Evolutionary conservation across 164 flowering plant genomes (phyloP), one percentile per base, ranked within the genome.

Genomic region (Magnolia kwangsiensis): DNA sequence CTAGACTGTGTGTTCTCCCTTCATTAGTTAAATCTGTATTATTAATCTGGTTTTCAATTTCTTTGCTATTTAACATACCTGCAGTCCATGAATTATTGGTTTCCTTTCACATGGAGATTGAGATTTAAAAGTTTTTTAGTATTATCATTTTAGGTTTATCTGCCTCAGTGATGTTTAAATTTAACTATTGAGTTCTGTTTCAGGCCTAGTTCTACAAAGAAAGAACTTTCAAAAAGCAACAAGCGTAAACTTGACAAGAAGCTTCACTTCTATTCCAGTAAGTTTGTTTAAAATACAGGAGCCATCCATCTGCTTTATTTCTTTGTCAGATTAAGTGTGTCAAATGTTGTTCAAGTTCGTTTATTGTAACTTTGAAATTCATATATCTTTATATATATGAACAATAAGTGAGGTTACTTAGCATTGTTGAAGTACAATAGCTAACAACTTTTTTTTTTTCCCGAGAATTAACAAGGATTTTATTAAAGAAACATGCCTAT

Each of bases 241-340:
- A 72, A 27, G n/a, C 77, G 75, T 7, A 90, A 85, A 76, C 84
- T 88, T 72, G 94, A 87, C 10, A 88, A 89, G 86, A 90, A 88
- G 79, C 72, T 87, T 69, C 76, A 85, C 61, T 90, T 90, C 73
- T 88, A 89, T 78, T 71, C 86, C 10, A 88, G 92, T 89, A 76
- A 83, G 92, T 82, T 18, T 13, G 24, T 16, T 19, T 58, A 51
- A 16, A 19, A 66, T 65, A 8, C 19, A 14, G 14, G 20, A 31
- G 67, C 29, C 67, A 73, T 59, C 75, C 67, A 18, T 61, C 58
- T 50, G 18, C 19, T 49, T 20, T 11, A 7, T 1, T 19, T 70
- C 23, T 50, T 31, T 67, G 16, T 31, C 7, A n/a, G 18, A 24
- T 27, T 29, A 3, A 3, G 18, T 11, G 71, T 3, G 29, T 29